phyloP scores from a whole-genome alignment of 345 rosid genomes.

The Orychophragmus violaceus region DNA sequence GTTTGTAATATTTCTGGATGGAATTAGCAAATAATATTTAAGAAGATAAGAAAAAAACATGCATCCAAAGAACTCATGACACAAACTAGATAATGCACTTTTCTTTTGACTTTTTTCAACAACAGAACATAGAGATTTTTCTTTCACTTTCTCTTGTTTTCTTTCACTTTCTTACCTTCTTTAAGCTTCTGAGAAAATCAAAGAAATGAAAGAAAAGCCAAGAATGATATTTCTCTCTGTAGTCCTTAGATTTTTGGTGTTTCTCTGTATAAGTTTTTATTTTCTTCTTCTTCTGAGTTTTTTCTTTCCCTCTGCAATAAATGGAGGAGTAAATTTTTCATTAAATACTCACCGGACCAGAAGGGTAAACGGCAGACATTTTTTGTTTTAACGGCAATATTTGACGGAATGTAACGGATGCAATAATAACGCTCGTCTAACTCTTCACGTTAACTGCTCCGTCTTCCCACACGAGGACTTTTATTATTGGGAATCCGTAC shows the following conservation, averaged over 20 bases:
- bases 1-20: neutral
- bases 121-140: constrained; percentile 5
- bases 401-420: constrained; percentile 25
- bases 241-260: constrained; percentile 21
- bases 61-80: constrained; percentile 1
- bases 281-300: constrained; percentile 1
- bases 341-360: constrained; percentile 41
- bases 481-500: constrained; percentile 10
- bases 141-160: constrained; percentile 7
- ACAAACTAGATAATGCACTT: constrained; percentile 5
- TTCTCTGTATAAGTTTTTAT: neutral
- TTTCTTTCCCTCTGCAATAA: constrained; percentile 36
- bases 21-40: neutral
- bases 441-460: constrained; percentile 9
- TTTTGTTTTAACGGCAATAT: constrained; percentile 16
- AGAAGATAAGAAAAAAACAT: neutral
- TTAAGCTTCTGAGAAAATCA: constrained; percentile 17
- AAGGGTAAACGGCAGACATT: constrained; percentile 37
- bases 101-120: neutral
- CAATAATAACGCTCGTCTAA: constrained; percentile 4
- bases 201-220: neutral
- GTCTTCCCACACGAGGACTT: constrained; percentile 34
- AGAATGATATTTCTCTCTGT: constrained; percentile 10
- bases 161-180: constrained; percentile 13
- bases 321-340: constrained; percentile 39